phyloP scores from a whole-genome alignment of 2,329 filamentous ascomycete genomes.

The Gremmenia infestans region DNA sequence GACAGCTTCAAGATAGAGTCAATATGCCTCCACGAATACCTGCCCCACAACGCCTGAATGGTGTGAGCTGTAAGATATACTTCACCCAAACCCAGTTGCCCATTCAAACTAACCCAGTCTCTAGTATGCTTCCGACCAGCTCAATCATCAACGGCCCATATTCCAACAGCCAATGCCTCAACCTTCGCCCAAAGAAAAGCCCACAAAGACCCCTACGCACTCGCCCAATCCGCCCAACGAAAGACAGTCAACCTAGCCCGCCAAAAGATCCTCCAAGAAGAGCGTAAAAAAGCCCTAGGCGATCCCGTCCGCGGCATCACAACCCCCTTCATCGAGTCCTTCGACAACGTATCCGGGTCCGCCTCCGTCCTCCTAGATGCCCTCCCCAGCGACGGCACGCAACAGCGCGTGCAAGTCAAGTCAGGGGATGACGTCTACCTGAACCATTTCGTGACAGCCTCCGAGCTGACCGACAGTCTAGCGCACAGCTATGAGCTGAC shows the following conservation, averaged over 20 bases:
- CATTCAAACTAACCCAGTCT: constrained; percentile 13
- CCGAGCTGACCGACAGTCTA: constrained; percentile 63
- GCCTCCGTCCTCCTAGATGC: constrained; percentile 10
- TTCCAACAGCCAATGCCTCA: constrained; percentile 61
- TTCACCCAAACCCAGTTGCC: not conserved
- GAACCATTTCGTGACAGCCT: constrained; percentile 69
- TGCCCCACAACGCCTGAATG: constrained; percentile 53
- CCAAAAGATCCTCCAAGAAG: constrained; percentile 61
- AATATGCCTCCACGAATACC: constrained; percentile 65
- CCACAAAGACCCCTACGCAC: constrained; percentile 75
- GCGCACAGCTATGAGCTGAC: constrained; percentile 64
- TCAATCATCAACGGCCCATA: constrained; percentile 47
- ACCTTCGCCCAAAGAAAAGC: constrained; percentile 55
- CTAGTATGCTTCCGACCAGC: constrained; percentile 58
- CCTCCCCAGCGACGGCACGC: constrained; percentile 34
- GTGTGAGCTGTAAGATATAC: constrained; percentile 51
- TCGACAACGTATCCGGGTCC: constrained; percentile 53
- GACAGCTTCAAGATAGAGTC: not conserved
- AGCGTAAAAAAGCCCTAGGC: constrained; percentile 62
- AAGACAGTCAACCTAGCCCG: constrained; percentile 79
- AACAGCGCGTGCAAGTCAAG: constrained; percentile 39
- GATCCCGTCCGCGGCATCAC: constrained; percentile 73
- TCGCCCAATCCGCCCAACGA: constrained; percentile 75
- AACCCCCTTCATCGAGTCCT: constrained; percentile 80
- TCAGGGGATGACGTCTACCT: constrained; percentile 51